Evolutionary conservation across 495 filamentous ascomycete species (phyloP), one percentile per base, ranked within the genome.

Genomic region (Beverwykella pulmonaria): DNA sequence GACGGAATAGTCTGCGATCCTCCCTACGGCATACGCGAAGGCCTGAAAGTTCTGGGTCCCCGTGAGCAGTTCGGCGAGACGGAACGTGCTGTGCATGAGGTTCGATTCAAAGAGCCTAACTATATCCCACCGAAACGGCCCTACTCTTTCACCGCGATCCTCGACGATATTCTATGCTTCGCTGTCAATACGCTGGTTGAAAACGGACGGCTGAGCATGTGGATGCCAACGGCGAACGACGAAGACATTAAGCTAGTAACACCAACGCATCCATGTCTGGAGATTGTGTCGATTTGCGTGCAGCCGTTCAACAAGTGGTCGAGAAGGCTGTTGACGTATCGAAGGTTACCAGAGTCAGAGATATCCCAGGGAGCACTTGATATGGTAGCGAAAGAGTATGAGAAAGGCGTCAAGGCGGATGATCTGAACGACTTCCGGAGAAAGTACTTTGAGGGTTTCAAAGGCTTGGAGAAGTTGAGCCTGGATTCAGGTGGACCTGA

Each of bases 1-100:
- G 92, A 99, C 78, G 92, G 89, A 1, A 93, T 99, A 63, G 77
- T 97, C n/a, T 97, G 94, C 68, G 94, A 99, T 76, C 94, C 94
- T 17, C 94, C 94, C 0, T 99, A 99, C 73, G 94, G 94, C n/a
- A 91, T 99, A 17, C 84, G 94, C 12, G 94, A 99, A 71, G 94
- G 94, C 0, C 77, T 97, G 55, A 89, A 88, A 71, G 92, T 98
- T 2, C 79, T 99, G 17, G 94, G 94, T 1, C 85, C 82, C 26
- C 85, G 87, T 67, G 87, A 92, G 27, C 26, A 65, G 22, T 36
- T 72, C 80, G 86, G 56, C 80, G 81, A 36, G 82, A 81, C 58
- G 81, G 85, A 66, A 84, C 84, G 61, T 82, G 25, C 49, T 1
- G 60, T 53, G 10, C 63, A 66, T 59, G 17, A 17, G 12, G 65